Evolutionary conservation across 768 basidiomycete species (phyloP).

Genomic region (Podaxis sp.): DNA sequence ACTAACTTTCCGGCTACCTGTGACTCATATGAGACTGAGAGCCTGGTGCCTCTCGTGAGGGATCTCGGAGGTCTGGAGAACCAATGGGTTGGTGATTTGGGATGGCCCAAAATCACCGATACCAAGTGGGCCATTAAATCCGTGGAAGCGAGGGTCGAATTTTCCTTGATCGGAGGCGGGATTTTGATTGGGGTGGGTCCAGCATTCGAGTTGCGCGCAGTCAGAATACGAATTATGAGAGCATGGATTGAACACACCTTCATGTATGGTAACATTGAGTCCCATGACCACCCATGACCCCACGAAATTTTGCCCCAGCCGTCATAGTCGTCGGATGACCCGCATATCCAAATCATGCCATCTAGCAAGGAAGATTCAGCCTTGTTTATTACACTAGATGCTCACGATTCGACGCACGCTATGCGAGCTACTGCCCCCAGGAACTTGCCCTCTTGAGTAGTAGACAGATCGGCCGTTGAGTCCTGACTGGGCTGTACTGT

Average conservation of each 20-base stretch:
- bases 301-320: conserved; percentile 16
- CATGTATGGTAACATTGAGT: conserved; percentile 17
- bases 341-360: conserved; percentile 21
- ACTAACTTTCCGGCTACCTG: neutral
- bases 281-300: conserved; percentile 22
- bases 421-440: conserved; percentile 24
- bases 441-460: conserved; percentile 20
- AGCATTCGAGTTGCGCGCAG: neutral
- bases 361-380: conserved; percentile 8
- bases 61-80: neutral
- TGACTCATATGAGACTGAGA: conserved; percentile 2
- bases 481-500: conserved; percentile 21
- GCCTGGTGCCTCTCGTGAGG: no score
- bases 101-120: neutral
- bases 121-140: conserved; percentile 9
- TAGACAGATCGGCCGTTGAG: conserved; percentile 17
- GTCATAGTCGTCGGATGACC: conserved; percentile 21
- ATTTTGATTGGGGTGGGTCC: neutral
- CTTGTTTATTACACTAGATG: neutral
- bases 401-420: conserved; percentile 14
- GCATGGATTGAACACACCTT: neutral
- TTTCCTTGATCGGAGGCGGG: conserved; percentile 7
- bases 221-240: no score
- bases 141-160: conserved; percentile 11
- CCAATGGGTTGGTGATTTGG: neutral